phyloP scores from a whole-genome alignment of 352 stramenopile genomes.

The Globisporangium takayamanum region DNA sequence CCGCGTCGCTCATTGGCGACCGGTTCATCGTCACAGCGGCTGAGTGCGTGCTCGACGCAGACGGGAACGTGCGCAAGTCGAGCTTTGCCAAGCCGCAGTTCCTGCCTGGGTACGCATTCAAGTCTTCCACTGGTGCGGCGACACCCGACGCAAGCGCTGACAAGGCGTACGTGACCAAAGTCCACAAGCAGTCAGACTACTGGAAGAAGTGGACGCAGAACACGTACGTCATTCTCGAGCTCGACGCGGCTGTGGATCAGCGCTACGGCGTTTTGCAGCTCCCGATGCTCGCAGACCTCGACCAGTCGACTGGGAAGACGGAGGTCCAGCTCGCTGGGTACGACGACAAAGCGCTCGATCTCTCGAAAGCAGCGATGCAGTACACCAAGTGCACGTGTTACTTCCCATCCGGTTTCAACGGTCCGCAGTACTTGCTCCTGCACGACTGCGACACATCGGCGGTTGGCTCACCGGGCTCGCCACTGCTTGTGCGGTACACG shows the following conservation, averaged over 20 bases:
- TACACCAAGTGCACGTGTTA: slow-evolving; percentile 44
- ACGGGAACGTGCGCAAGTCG: slow-evolving; percentile 21
- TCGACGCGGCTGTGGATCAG: slow-evolving; percentile 35
- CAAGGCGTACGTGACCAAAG: slow-evolving; percentile 23
- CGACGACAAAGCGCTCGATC: slow-evolving; percentile 13
- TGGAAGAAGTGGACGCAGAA: slow-evolving; percentile 56
- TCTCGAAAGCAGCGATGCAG: slow-evolving; percentile 16
- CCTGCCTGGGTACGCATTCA: slow-evolving; percentile 15
- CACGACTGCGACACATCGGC: slow-evolving; percentile 56
- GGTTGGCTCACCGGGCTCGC: slow-evolving; percentile 39
- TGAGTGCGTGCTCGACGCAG: slow-evolving; percentile 40
- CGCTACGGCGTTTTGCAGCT: slow-evolving; percentile 29
- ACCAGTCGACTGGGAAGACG: slow-evolving; percentile 20
- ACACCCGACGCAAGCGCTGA: not conserved
- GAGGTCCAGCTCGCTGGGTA: slow-evolving; percentile 54
- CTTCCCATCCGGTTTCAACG: slow-evolving; percentile 35
- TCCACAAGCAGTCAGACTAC: slow-evolving; percentile 61
- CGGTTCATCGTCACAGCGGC: slow-evolving; percentile 46
- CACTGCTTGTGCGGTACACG: slow-evolving; percentile 52
- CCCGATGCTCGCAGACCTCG: slow-evolving; percentile 23
- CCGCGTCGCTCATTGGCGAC: slow-evolving; percentile 42
- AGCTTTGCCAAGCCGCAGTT: slow-evolving; percentile 22
- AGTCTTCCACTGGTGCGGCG: not conserved
- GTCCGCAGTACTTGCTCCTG: slow-evolving; percentile 37
- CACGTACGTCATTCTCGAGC: slow-evolving; percentile 58